Percentiles rank a stretch among this genome's conserved stretches.
Evolutionary conservation across 345 rosid genomes (phyloP).

Genomic region (Syzygium aromaticum): DNA sequence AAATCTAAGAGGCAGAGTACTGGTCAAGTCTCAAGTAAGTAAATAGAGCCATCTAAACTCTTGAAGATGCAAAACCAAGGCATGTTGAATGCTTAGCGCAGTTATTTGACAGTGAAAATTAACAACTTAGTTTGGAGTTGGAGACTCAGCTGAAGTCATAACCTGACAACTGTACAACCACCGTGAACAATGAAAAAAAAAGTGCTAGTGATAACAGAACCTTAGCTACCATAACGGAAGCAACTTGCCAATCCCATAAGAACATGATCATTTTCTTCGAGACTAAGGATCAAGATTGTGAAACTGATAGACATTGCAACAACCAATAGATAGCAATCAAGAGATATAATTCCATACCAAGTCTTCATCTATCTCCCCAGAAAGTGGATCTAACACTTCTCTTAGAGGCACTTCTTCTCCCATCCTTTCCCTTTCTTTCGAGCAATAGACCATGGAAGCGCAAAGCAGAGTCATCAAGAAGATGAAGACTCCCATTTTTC

Average conservation of each 20-base stretch:
- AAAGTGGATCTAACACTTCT: constrained; percentile 36
- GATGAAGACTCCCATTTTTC: constrained; percentile 10
- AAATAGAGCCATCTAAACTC: background rate
- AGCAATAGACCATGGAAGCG: constrained; percentile 25
- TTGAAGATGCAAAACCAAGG: background rate
- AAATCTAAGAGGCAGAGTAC: background rate
- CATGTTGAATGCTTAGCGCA: background rate
- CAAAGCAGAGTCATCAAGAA: constrained; percentile 29
- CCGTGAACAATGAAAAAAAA: background rate
- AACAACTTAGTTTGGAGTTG: background rate
- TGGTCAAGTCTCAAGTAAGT: background rate
- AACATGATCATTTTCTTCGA: background rate
- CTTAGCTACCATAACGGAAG: background rate
- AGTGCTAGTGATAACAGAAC: background rate
- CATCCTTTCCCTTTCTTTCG: constrained; percentile 17
- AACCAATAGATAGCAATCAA: background rate
- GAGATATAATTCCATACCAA: constrained; percentile 28
- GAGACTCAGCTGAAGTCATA: background rate
- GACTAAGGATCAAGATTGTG: background rate
- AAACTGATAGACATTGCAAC: background rate
- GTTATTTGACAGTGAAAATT: background rate
- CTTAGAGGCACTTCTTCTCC: constrained; percentile 29
- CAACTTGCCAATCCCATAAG: background rate
- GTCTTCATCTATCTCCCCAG: constrained; percentile 35
- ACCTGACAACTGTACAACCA: background rate